A percentile compares a stretch with the other conserved stretches of the same genome.
Evolutionary conservation across 352 stramenopile species (phyloP).

Genomic region (Phytophthora sp.): DNA sequence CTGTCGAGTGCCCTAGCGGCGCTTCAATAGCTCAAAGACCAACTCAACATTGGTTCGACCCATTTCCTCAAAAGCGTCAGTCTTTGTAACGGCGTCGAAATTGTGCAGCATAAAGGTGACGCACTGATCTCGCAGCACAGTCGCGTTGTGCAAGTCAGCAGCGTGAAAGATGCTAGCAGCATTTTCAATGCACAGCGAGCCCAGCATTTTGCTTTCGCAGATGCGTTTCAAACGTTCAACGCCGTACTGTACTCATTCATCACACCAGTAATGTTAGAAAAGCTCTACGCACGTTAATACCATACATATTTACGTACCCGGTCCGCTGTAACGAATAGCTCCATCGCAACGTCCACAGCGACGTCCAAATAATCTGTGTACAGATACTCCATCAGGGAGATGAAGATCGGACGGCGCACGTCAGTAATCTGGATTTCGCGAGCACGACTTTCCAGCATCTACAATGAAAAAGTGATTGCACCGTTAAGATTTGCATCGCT

Average conservation of each 20-base stretch:
- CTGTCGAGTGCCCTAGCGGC: conserved; percentile 41
- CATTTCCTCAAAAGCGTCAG: conserved; percentile 98
- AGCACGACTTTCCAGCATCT: conserved; percentile 92
- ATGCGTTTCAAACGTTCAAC: conserved; percentile 91
- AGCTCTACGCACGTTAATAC: too few relatives aligned
- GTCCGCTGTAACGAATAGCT: conserved; percentile 94
- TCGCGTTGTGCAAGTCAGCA: conserved; percentile 95
- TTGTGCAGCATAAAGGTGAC: conserved; percentile 97
- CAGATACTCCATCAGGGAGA: conserved; percentile 95
- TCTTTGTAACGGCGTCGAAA: conserved; percentile 98
- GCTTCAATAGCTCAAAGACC: conserved; percentile 96
- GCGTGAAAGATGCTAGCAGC: conserved; percentile 96
- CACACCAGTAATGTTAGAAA: too few relatives aligned
- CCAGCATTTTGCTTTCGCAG: conserved; percentile 97
- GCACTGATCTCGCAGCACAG: conserved; percentile 93
- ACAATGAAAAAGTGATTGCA: conserved; percentile 16
- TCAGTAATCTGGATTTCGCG: conserved; percentile 93
- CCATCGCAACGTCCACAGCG: conserved; percentile 92
- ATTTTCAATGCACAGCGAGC: conserved; percentile 96
- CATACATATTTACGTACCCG: conserved; percentile 39
- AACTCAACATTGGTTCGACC: conserved; percentile 97
- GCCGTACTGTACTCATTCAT: conserved; percentile 73
- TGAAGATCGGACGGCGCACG: conserved; percentile 92
- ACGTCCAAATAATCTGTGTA: conserved; percentile 96
- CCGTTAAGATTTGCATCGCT: neutral